A percentile compares a stretch with the other conserved stretches of the same genome.
phyloP scores from a whole-genome alignment of 768 basidiomycete species.

The Calocybe indica region DNA sequence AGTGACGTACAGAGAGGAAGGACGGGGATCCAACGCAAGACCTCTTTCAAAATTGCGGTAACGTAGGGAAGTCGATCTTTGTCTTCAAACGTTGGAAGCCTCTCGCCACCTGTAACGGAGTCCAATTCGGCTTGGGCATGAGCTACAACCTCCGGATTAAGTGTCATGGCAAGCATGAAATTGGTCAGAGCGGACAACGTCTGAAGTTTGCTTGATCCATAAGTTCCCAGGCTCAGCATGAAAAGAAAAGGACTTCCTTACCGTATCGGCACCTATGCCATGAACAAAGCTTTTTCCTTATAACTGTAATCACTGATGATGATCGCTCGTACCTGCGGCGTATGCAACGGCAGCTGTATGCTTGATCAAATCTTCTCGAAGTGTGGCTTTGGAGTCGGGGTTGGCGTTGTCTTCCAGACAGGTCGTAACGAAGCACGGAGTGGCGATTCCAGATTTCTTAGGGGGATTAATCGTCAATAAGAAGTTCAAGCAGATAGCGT shows the following conservation, averaged over 20 bases:
- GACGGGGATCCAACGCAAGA: constrained; percentile 3
- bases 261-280: neutral
- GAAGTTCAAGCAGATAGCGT: neutral
- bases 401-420: neutral
- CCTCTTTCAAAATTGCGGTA: constrained; percentile 16
- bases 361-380: neutral
- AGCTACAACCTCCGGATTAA: constrained; percentile 3
- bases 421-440: neutral
- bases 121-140: constrained; percentile 8
- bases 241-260: neutral
- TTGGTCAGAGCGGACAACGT: neutral
- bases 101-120: constrained; percentile 8
- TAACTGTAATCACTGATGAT: neutral
- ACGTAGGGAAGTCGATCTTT: constrained; percentile 13
- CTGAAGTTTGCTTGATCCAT: neutral
- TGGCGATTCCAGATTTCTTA: neutral
- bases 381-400: neutral
- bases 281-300: neutral
- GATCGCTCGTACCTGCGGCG: neutral
- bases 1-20: neutral
- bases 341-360: neutral
- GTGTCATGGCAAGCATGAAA: neutral
- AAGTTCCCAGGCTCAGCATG: neutral
- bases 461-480: too few species aligned
- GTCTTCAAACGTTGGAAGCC: constrained; percentile 14